Conservation (phyloP, 2,329 filamentous ascomycete species). For the Pseudogymnoascus sp. region DNA sequence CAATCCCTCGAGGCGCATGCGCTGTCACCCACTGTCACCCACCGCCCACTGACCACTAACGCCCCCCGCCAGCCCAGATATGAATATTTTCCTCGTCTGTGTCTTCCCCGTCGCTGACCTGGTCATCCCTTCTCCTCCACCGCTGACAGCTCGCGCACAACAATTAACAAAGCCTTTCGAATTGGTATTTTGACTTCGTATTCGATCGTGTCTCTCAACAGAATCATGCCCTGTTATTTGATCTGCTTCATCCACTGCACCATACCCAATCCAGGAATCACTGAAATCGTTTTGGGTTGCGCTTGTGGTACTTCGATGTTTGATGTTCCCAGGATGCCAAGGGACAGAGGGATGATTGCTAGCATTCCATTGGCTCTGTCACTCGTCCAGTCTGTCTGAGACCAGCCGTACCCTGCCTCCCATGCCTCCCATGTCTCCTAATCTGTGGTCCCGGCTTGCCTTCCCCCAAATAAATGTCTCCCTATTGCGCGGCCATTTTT, state of each 20-base stretch:
- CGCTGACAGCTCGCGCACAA: not conserved
- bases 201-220: not conserved
- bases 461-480: not conserved
- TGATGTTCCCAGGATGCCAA: not conserved
- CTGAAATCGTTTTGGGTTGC: not conserved
- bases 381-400: not conserved
- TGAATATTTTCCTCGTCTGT: not conserved
- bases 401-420: not conserved
- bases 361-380: not conserved
- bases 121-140: not conserved
- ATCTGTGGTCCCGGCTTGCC: not conserved
- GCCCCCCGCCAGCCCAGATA: not conserved
- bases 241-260: not conserved
- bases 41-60: not conserved
- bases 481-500: not conserved
- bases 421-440: not conserved
- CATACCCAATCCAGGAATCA: not conserved
- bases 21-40: not conserved
- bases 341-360: not conserved
- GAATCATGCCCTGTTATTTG: not conserved
- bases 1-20: not conserved
- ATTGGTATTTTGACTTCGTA: not conserved
- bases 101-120: not conserved
- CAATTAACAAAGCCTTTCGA: not conserved
- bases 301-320: not conserved